Evolutionary conservation across 441 rosid genomes (phyloP), one percentile per base, ranked within the genome.

Genomic region (Erodium chrysanthum): DNA sequence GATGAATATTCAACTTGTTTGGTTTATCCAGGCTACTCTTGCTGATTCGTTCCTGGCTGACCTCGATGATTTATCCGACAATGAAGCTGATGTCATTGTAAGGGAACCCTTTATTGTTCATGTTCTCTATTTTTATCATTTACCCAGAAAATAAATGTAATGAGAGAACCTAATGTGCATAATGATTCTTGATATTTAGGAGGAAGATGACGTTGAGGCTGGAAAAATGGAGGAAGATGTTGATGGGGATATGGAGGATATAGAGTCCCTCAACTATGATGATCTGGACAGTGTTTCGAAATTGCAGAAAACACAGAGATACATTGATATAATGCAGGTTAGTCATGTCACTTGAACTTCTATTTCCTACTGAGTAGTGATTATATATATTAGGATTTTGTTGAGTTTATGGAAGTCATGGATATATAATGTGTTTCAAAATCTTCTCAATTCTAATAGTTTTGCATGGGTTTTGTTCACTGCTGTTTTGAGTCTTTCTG

Each of bases 1-100:
- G 29, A 25, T 25, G 29, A 25, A 1, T 31, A 31, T 31, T 2
- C 35, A 31, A 31, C 35, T 31, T 31, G 58, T 50, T 50, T 50
- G 7, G 58, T 17, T 52, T 52, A 5, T 7, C 2, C 78, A 92
- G 94, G 92, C 93, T 33, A 86, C 89, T 66, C 91, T 92, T 60
- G 96, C 87, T 18, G 97, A 90, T 81, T 90, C 96, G 23, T 90
- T 92, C 73, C 88, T 92, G 7, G 96, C 96, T 0, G 96, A 90
- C 77, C 92, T 92, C 29, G 96, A 88, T 8, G 96, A 92, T 69
- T 76, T 91, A 79, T 93, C 98, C 35, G 97, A 89, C 73, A 91
- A 93, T 64, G 98, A 91, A 75, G 90, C 89, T 18, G 88, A 86
- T 73, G 7, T 76, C 61, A 21, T 70, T 63, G 93, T 89, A 52